Base-by-base conservation (phyloP, 2,329 filamentous ascomycete genomes). In the Colletotrichum eremochloae region DNA sequence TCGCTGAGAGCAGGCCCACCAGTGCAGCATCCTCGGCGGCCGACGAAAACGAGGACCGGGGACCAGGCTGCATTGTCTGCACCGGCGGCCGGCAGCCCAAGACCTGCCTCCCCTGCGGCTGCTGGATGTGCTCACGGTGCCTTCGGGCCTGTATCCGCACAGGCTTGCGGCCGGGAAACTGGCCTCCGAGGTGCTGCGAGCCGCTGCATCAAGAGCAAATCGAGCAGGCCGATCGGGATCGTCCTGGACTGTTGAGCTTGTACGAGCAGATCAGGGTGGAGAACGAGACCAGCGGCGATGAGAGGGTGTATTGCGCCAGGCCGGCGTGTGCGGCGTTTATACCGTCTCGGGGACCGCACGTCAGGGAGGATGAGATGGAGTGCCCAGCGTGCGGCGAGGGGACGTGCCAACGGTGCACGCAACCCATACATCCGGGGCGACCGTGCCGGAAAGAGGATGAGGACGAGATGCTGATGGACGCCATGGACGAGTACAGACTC, bases 401-500 rank as follows among this genome's bases (percentile, higher is more conserved):
- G 18, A 74, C 72, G 15, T 76, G 75, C 42, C 64, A 55, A 3
- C 20, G 11, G 33, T 76, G 75, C 36, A 57, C 53, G 48, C 33
- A 36, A 9, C 33, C n/a, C 3, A 33, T 38, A 3, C 74, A 76
- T 52, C 74, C 75, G 1, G 74, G 75, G 4, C 57, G 67, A n/a
- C 72, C 69, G 8, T 75, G 74, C 46, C 50, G 48, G 5, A 29
- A 31, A 12, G 74, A 76, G 56, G 63, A 67, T 14, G 74, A 75
- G 36, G 68, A 75, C 24, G 68, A 75, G 46, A 48, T 63, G 62
- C 40, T 75, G 3, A 81, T 89, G 14, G 81, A 84, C 55, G 79
- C 88, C 67, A 88, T 87, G 9, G 84, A 86, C 70, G 81, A 85
- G 52, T 79, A 86, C 58, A 86, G 86, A 20, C 90, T 88, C 86